phyloP scores from a whole-genome alignment of 2,329 filamentous ascomycete species.

The Aspergillus calidoustus region DNA sequence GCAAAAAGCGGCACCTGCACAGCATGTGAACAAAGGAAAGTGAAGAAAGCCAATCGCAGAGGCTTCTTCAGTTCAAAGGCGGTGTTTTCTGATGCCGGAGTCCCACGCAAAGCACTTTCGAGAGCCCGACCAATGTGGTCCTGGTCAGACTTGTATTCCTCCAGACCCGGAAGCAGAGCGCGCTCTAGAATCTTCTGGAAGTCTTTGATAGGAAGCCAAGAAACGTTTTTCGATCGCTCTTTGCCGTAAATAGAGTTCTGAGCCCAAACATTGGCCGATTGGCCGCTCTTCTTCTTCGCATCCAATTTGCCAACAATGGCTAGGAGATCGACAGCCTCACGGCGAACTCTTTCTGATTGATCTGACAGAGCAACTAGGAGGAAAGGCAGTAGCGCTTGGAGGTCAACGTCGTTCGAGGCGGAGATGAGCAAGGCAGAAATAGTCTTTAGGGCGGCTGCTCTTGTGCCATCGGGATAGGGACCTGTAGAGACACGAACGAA shows the following conservation, averaged over 20 bases:
- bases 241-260: slow-evolving; percentile 68
- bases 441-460: slow-evolving; percentile 70
- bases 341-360: slow-evolving; percentile 73
- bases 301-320: slow-evolving; percentile 60
- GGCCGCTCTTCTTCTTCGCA: slow-evolving; percentile 48
- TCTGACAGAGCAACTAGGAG: slow-evolving; percentile 75
- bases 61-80: slow-evolving; percentile 65
- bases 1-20: slow-evolving; percentile 68
- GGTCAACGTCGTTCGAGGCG: slow-evolving; percentile 58
- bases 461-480: slow-evolving; percentile 69
- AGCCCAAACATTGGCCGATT: slow-evolving; percentile 58
- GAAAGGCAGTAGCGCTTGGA: slow-evolving; percentile 85
- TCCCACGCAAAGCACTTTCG: slow-evolving; percentile 62
- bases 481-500: slow-evolving; percentile 76
- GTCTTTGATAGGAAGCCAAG: slow-evolving; percentile 64
- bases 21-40: slow-evolving; percentile 75
- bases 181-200: slow-evolving; percentile 65
- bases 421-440: slow-evolving; percentile 61
- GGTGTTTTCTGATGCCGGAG: slow-evolving; percentile 38
- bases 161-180: slow-evolving; percentile 73
- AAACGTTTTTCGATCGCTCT: slow-evolving; percentile 52
- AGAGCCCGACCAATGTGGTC: slow-evolving; percentile 71
- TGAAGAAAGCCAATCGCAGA: slow-evolving; percentile 67
- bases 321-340: slow-evolving; percentile 72
- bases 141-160: slow-evolving; percentile 83